Evolutionary conservation across 2,329 filamentous ascomycete species (phyloP), one percentile per base, ranked within the genome.

Genomic region (Ustulina deusta): DNA sequence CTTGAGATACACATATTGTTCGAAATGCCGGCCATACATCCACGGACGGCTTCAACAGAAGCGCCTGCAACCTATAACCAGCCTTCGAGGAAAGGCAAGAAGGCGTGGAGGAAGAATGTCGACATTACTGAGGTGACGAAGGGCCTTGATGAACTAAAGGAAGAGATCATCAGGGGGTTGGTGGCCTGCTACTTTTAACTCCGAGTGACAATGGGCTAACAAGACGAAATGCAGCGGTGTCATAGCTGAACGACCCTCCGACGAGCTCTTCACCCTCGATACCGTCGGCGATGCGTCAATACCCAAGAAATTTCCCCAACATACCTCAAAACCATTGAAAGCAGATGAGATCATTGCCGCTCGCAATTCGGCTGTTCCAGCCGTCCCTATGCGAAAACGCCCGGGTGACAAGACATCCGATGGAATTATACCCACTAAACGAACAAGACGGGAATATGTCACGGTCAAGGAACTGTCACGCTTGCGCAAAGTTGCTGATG

Each of bases 41-140:
- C 82, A 55, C 81, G 80, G 56, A 79, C 83, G 46, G 85, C 82
- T 67, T 81, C 86, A 40, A 80, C 82, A 13, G 81, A 85, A 40
- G 91, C 93, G 20, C 94, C 94, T 11, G 89, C 90, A 70, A 93
- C 97, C 73, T 90, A 91, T 81, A 94, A 89, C 71, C 96, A 99
- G 80, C 89, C 94, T 29, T 98, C 95, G 5, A 88, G 96, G 78
- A 99, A 99, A 80, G 96, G 97, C 75, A 98, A 98, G 83, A 98
- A 97, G 83, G 95, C 96, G 36, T 99, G 96, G 96, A 89, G 96
- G 78, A 99, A 98, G 81, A 97, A 99, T 82, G 93, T 99, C 80
- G 93, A 99, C 81, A 88, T 98, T 69, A 91, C 93, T 32, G 91
- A 97, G 70, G 88, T 99, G 29, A 87, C 95, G 75, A 83, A 91